phyloP scores from a whole-genome alignment of 305 asterid species.

The Fraxinus velutina region DNA sequence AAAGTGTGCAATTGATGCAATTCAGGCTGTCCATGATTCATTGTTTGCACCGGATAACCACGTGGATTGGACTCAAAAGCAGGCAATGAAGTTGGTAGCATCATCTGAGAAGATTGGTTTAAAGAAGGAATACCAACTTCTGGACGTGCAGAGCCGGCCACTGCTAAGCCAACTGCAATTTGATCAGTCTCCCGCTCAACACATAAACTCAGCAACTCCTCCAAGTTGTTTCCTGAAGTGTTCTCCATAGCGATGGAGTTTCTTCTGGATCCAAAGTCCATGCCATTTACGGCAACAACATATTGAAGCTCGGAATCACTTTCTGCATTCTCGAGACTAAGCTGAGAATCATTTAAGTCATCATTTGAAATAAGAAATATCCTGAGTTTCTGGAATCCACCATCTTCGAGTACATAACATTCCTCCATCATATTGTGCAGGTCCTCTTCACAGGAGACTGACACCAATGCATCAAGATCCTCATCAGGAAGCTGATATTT shows the following conservation, averaged over 20 bases:
- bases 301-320: constrained; percentile 71
- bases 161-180: constrained; percentile 33
- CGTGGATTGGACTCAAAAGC: constrained; percentile 42
- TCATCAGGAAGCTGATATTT: constrained; percentile 97
- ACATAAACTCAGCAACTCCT: constrained; percentile 55
- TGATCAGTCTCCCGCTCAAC: constrained; percentile 42
- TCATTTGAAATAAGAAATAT: constrained; percentile 60
- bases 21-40: constrained; percentile 46
- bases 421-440: constrained; percentile 87
- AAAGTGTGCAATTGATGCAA: constrained; percentile 43
- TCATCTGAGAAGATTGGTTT: constrained; percentile 43
- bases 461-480: constrained; percentile 91
- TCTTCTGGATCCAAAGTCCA: constrained; percentile 68
- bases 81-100: constrained; percentile 38
- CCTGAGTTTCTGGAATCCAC: constrained; percentile 69
- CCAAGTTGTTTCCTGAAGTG: constrained; percentile 53
- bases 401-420: constrained; percentile 50
- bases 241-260: constrained; percentile 55
- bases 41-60: constrained; percentile 35
- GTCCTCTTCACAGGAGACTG: constrained; percentile 85
- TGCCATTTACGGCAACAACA: constrained; percentile 74
- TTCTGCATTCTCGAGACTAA: constrained; percentile 49
- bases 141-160: constrained; percentile 32
- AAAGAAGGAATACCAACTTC: constrained; percentile 33
- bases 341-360: constrained; percentile 69